Base-by-base conservation (phyloP, 192 early-diverging fungal species). In the Gonapodya sp. region DNA sequence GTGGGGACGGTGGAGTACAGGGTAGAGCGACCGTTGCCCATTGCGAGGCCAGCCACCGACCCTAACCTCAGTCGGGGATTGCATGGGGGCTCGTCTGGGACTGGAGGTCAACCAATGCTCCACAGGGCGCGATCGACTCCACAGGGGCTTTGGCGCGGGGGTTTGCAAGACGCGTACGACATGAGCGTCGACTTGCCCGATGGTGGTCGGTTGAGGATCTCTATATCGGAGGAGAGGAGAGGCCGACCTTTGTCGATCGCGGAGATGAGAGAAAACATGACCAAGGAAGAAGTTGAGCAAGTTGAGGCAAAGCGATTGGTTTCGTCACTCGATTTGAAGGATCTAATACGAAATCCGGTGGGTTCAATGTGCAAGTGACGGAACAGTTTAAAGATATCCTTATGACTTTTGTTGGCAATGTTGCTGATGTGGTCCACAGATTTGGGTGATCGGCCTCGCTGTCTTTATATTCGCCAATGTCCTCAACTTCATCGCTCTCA, bases 391-490 rank as follows among this genome's bases (percentile, higher is more conserved):
- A 64, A 64, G 46, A 24, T 16, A 8, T 64, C 24, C 8, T 8
- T 24, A 64, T 16, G 24, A 24, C 8, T 16, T 64, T 24, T 24
- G 46, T 8, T 64, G 46, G 24, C 8, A 16, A 16, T 8, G 24
- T 8, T 8, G 8, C 24, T 64, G 8, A 16, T 24, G 8, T 64
- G 46, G 46, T 82, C 83, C 81, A 83, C 84, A 84, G 83, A 83
- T 87, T 30, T 95, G 94, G 94, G 82, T 88, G 1, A 79, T 92
- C 2, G 94, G 94, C 2, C 82, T 95, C n/a, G 73, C 88, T 0
- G 86, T 95, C 1, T 95, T 93, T 82, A 86, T 91, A 33, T 80
- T 93, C 35, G 93, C 92, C 36, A 95, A 93, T 82, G 84, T 93
- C 30, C 81, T 90, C 79, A 91, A 92, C 82, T 93, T 95, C 80